A percentile compares a stretch with the other conserved stretches of the same genome.
Conservation (phyloP, 257 asterid species). For the Penstemon eatonii region DNA sequence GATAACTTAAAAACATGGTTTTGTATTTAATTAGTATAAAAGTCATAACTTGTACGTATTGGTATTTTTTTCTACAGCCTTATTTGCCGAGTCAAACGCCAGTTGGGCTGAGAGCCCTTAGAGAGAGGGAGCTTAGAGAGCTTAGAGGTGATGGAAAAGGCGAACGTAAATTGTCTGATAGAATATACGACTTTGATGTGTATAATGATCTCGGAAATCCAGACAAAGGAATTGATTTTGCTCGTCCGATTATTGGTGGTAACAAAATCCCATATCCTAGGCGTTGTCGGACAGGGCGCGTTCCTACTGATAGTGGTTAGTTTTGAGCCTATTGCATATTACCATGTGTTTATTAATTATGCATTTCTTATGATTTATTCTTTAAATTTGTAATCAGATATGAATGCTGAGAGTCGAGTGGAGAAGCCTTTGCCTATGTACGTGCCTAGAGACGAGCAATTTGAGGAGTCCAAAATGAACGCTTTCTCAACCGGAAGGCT, state of each 20-base stretch:
- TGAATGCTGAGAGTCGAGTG: constrained; percentile 74
- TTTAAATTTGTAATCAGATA: constrained; percentile 39
- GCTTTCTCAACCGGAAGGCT: constrained; percentile 87
- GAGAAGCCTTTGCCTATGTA: constrained; percentile 94
- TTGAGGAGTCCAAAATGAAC: constrained; percentile 87
- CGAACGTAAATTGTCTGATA: constrained; percentile 67
- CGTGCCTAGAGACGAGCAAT: constrained; percentile 94
- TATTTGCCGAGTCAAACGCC: constrained; percentile 91
- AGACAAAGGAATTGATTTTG: constrained; percentile 75
- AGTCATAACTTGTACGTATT: not conserved
- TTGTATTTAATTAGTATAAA: not conserved
- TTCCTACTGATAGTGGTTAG: constrained; percentile 74
- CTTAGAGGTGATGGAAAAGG: constrained; percentile 87
- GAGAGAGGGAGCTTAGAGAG: constrained; percentile 78
- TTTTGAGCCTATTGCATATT: not conserved
- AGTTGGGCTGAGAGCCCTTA: constrained; percentile 65
- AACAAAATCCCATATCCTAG: constrained; percentile 71
- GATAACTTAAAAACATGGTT: constrained; percentile 16
- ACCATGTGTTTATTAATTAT: not conserved
- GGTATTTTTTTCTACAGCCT: constrained; percentile 51
- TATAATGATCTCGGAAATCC: constrained; percentile 97
- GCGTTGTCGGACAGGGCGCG: constrained; percentile 89
- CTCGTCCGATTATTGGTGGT: constrained; percentile 83
- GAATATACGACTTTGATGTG: constrained; percentile 76
- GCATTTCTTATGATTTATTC: constrained; percentile 4